These are phyloP conservation scores for Alternaria sp. DNA, from an alignment of 2,329 filamentous ascomycete species.

Conservation along the genomic window DNA sequence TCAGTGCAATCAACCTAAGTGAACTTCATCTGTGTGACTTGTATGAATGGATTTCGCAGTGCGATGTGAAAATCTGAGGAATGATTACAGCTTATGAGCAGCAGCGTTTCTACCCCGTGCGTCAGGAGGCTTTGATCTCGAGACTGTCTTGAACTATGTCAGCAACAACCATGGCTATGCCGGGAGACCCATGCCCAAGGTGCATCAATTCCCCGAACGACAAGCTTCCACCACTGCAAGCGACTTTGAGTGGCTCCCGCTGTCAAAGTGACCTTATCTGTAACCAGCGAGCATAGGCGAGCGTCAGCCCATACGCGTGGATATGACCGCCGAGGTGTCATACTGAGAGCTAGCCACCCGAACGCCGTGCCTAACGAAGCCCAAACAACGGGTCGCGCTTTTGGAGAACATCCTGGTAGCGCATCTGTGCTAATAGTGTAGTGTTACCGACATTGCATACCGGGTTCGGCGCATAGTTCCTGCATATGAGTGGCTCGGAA, in stretches of 20 bases:
- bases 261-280: conserved; percentile 8
- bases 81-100: neutral
- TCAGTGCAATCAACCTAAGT: neutral
- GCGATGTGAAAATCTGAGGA: neutral
- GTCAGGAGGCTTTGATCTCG: neutral
- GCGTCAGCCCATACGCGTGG: neutral
- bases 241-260: conserved; percentile 4
- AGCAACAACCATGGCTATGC: neutral
- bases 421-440: conserved; percentile 11
- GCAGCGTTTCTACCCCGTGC: neutral
- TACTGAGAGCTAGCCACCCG: neutral
- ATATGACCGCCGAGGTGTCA: conserved; percentile 3
- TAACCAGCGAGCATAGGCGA: conserved; percentile 3
- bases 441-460: conserved; percentile 17
- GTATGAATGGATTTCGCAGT: neutral
- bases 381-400: neutral
- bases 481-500: conserved; percentile 23
- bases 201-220: neutral
- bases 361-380: neutral
- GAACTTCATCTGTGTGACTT: neutral
- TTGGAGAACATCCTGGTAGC: conserved; percentile 1
- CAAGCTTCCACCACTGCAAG: conserved; percentile 2
- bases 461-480: conserved; percentile 37
- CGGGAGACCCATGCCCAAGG: neutral
- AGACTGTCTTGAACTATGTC: neutral